Conservation (phyloP, 495 filamentous ascomycete genomes). For the Hyaloscypha variabilis region DNA sequence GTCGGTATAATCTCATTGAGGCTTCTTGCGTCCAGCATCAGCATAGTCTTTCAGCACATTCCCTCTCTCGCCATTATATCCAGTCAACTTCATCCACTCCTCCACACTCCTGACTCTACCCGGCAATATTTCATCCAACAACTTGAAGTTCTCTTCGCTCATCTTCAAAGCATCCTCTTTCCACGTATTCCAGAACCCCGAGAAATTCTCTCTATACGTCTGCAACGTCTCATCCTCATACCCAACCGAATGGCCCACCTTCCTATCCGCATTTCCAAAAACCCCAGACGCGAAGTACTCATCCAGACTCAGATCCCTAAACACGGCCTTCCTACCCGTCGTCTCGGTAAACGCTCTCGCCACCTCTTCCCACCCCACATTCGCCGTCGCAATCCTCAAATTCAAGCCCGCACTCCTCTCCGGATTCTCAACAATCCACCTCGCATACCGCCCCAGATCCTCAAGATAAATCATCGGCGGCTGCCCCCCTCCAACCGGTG, state of each 20-base stretch:
- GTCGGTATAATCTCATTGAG: too few species aligned
- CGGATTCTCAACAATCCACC: conserved; percentile 35
- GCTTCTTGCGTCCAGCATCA: neutral
- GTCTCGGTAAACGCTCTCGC: conserved; percentile 41
- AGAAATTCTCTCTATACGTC: conserved; percentile 41
- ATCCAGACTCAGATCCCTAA: conserved; percentile 34
- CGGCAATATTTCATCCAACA: conserved; percentile 43
- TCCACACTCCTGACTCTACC: conserved; percentile 36
- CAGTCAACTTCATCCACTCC: conserved; percentile 35
- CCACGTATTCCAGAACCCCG: conserved; percentile 46
- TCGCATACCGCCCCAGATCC: conserved; percentile 33
- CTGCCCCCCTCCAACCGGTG: conserved; percentile 31
- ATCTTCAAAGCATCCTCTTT: conserved; percentile 35
- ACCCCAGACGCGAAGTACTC: conserved; percentile 33
- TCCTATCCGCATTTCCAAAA: conserved; percentile 27
- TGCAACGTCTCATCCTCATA: conserved; percentile 38
- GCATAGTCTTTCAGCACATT: conserved; percentile 21
- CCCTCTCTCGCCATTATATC: conserved; percentile 21
- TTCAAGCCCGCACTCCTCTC: conserved; percentile 30
- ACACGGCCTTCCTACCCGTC: conserved; percentile 41
- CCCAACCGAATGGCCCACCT: conserved; percentile 33
- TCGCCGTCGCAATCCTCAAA: conserved; percentile 41
- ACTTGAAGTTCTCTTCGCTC: conserved; percentile 38
- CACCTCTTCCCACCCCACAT: conserved; percentile 39
- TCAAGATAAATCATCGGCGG: conserved; percentile 34